Percentiles rank a stretch among this genome's conserved stretches.
These are phyloP conservation scores for Pseudotulostoma volvatum DNA, from an alignment of 495 filamentous ascomycete genomes.

Conservation along the genomic window DNA sequence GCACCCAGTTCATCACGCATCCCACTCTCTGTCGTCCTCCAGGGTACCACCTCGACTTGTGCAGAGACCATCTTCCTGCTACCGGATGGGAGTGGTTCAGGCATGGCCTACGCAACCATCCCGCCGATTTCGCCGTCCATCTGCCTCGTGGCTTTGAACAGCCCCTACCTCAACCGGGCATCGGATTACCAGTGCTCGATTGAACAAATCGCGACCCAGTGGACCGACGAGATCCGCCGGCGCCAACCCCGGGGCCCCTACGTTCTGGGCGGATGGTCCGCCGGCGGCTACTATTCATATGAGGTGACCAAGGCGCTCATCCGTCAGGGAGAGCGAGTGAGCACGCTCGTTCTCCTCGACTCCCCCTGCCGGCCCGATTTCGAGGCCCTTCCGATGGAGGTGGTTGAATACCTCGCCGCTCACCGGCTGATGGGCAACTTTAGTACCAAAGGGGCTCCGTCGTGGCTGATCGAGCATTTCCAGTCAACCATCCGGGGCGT, in stretches of 20 bases:
- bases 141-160: conserved; percentile 9
- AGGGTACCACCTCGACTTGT: conserved; percentile 5
- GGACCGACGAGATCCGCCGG: conserved; percentile 43
- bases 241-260: conserved; percentile 54
- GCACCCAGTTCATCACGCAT: neutral
- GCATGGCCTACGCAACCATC: conserved; percentile 7
- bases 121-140: conserved; percentile 6
- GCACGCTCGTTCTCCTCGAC: conserved; percentile 22
- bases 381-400: conserved; percentile 2
- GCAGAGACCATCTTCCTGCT: conserved; percentile 10
- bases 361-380: conserved; percentile 7
- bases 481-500: neutral
- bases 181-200: conserved; percentile 22
- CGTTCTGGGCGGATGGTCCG: conserved; percentile 41
- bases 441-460: conserved; percentile 6
- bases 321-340: conserved; percentile 13
- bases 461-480: conserved; percentile 8
- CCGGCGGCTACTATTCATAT: conserved; percentile 31
- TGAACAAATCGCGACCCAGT: conserved; percentile 37
- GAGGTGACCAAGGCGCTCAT: conserved; percentile 18
- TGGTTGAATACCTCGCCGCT: conserved; percentile 6
- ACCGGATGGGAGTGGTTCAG: conserved; percentile 13
- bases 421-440: conserved; percentile 15
- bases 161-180: conserved; percentile 1
- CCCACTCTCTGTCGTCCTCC: conserved; percentile 8